Percentiles rank a stretch among this genome's conserved stretches.
phyloP scores from a whole-genome alignment of 2,329 filamentous ascomycete genomes.

The Fusarium sp. region DNA sequence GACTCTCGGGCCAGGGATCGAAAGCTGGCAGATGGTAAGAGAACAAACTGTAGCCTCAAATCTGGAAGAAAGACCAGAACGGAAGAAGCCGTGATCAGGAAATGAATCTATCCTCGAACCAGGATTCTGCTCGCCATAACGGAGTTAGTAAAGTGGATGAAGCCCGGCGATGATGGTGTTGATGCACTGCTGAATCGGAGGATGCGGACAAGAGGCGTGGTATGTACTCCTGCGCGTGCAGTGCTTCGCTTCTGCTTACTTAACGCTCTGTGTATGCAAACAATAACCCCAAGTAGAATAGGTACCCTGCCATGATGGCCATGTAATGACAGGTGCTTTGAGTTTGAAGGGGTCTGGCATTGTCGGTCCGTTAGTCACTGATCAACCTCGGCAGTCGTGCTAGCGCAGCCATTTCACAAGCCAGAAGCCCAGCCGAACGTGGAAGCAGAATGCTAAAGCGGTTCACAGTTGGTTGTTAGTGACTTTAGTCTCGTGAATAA shows the following conservation, averaged over 20 bases:
- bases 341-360: conserved; percentile 21
- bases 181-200: conserved; percentile 8
- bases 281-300: neutral
- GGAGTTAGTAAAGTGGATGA: conserved; percentile 33
- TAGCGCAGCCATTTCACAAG: conserved; percentile 30
- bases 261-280: neutral
- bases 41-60: neutral
- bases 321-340: conserved; percentile 6
- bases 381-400: conserved; percentile 29
- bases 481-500: conserved; percentile 12
- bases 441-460: conserved; percentile 14
- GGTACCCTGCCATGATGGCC: neutral
- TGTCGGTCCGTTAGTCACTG: conserved; percentile 21
- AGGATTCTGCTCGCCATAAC: conserved; percentile 25
- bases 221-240: conserved; percentile 10
- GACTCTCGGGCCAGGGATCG: conserved; percentile 32
- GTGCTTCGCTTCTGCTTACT: conserved; percentile 8
- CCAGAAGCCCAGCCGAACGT: conserved; percentile 34
- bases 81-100: conserved; percentile 28
- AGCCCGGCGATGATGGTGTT: conserved; percentile 13
- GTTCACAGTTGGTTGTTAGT: conserved; percentile 9
- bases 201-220: conserved; percentile 29
- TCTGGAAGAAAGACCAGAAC: conserved; percentile 26
- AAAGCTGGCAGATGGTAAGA: conserved; percentile 26
- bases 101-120: conserved; percentile 31